These are phyloP conservation scores for Scolecobasidium constrictum DNA, from an alignment of 2,329 filamentous ascomycete genomes.

Conservation along the genomic window DNA sequence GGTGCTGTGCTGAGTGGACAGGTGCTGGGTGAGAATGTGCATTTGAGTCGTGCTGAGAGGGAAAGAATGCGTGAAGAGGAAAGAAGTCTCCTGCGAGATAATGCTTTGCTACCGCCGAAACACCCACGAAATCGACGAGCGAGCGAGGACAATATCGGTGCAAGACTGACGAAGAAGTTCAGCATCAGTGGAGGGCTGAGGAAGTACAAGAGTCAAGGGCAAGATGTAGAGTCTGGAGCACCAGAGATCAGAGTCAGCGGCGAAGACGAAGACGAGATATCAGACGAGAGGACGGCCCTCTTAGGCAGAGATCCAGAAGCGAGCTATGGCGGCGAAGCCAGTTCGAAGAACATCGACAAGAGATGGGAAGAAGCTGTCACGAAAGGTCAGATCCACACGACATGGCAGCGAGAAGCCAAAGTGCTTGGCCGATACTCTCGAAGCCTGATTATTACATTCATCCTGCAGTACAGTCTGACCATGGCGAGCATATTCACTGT, in stretches of 20 bases:
- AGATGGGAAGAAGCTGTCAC: constrained; percentile 81
- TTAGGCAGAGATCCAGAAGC: constrained; percentile 10
- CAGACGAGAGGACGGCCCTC: constrained; percentile 16
- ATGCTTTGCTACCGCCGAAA: constrained; percentile 45
- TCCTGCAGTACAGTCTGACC: constrained; percentile 38
- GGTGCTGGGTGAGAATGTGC: constrained; percentile 31
- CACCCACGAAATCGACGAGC: constrained; percentile 25
- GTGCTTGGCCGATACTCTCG: constrained; percentile 50
- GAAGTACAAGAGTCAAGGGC: constrained; percentile 12
- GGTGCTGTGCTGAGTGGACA: constrained; percentile 53
- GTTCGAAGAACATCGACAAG: constrained; percentile 20
- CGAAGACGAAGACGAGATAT: constrained; percentile 17
- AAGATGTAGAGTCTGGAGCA: constrained; percentile 4
- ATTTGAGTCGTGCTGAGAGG: constrained; percentile 41
- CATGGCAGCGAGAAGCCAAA: constrained; percentile 82
- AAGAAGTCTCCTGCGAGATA: constrained; percentile 47
- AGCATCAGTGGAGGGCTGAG: constrained; percentile 19
- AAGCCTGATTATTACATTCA: constrained; percentile 35
- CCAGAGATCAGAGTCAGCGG: constrained; percentile 13
- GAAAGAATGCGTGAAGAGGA: constrained; percentile 46
- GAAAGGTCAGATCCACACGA: constrained; percentile 72
- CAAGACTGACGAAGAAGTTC: constrained; percentile 18
- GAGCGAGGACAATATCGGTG: constrained; percentile 16
- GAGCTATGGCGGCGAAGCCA: constrained; percentile 7
- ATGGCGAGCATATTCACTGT: constrained; percentile 38